Conservation (phyloP, 805 yeast species). For the Pichia kluyveri region DNA sequence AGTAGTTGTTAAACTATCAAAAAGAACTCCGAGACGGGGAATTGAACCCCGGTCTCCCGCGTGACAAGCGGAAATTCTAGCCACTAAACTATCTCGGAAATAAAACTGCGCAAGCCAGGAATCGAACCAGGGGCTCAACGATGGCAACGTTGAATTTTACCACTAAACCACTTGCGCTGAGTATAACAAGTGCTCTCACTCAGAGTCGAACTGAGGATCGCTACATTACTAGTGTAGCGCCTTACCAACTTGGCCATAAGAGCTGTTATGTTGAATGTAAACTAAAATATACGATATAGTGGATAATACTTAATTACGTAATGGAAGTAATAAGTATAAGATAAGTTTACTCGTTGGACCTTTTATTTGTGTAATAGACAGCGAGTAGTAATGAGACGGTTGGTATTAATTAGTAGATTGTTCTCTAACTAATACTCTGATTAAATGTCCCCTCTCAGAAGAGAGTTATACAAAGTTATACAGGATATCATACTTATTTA, state of each 20-base stretch:
- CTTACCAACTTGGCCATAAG: constrained; percentile 17
- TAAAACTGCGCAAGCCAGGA: constrained; percentile 20
- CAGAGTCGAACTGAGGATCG: constrained; percentile 17
- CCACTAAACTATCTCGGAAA: constrained; percentile 33
- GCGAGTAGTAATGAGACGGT: too few relatives aligned
- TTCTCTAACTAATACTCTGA: too few relatives aligned
- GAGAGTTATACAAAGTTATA: too few relatives aligned
- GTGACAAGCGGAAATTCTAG: constrained; percentile 36
- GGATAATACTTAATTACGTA: too few relatives aligned
- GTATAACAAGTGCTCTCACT: constrained; percentile 12
- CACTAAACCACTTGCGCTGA: constrained; percentile 22
- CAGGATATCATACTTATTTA: too few relatives aligned
- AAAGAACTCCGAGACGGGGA: constrained; percentile 33
- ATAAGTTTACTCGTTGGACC: too few relatives aligned
- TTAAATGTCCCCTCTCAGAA: too few relatives aligned
- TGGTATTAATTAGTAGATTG: too few relatives aligned
- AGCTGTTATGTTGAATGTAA: constrained; percentile 3
- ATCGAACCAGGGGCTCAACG: constrained; percentile 23
- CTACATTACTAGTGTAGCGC: constrained; percentile 17
- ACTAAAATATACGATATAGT: too few relatives aligned
- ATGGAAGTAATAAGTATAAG: too few relatives aligned
- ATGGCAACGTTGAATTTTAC: constrained; percentile 22
- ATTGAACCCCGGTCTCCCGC: constrained; percentile 37
- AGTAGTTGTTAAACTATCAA: too few relatives aligned
- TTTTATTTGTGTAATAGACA: too few relatives aligned